These are phyloP conservation scores for Cylindrodendrum hubeiense DNA, from an alignment of 2,329 filamentous ascomycete species.

Conservation along the genomic window DNA sequence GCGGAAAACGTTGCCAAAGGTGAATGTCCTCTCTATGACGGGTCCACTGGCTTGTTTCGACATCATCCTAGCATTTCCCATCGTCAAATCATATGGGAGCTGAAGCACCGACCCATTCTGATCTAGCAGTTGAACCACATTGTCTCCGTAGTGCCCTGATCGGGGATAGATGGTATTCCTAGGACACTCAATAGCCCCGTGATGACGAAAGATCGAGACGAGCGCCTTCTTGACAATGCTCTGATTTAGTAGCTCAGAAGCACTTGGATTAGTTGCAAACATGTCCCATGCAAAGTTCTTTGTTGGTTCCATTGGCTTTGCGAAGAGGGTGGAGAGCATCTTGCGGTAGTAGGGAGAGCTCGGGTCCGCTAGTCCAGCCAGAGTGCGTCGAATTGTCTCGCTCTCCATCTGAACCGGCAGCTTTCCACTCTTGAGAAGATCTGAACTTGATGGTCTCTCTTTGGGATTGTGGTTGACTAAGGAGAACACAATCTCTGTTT, in stretches of 20 bases:
- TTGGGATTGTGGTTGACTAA: slow-evolving; percentile 86
- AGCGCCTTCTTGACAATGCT: slow-evolving; percentile 81
- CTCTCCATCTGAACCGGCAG: slow-evolving; percentile 93
- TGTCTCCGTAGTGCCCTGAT: slow-evolving; percentile 79
- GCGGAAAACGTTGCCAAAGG: slow-evolving; percentile 89
- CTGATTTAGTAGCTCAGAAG: slow-evolving; percentile 76
- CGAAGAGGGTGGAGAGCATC: slow-evolving; percentile 88
- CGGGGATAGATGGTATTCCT: slow-evolving; percentile 84
- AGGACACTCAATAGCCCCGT: slow-evolving; percentile 87
- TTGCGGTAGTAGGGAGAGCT: slow-evolving; percentile 91
- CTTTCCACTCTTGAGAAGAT: slow-evolving; percentile 87
- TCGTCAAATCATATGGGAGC: slow-evolving; percentile 91
- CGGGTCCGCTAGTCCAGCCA: slow-evolving; percentile 84
- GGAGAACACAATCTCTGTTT: slow-evolving; percentile 82
- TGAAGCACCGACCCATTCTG: slow-evolving; percentile 89
- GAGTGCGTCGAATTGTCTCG: slow-evolving; percentile 86
- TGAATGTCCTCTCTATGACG: slow-evolving; percentile 80
- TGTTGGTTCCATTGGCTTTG: slow-evolving; percentile 79
- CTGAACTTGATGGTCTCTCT: slow-evolving; percentile 83
- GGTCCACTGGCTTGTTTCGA: slow-evolving; percentile 75
- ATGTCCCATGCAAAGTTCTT: slow-evolving; percentile 87
- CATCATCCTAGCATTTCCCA: slow-evolving; percentile 88
- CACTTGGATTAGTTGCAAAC: slow-evolving; percentile 65
- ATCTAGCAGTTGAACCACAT: slow-evolving; percentile 85
- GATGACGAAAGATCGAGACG: slow-evolving; percentile 83